Evolutionary conservation across 805 yeast species (phyloP).

Genomic region (Pichia californica): DNA sequence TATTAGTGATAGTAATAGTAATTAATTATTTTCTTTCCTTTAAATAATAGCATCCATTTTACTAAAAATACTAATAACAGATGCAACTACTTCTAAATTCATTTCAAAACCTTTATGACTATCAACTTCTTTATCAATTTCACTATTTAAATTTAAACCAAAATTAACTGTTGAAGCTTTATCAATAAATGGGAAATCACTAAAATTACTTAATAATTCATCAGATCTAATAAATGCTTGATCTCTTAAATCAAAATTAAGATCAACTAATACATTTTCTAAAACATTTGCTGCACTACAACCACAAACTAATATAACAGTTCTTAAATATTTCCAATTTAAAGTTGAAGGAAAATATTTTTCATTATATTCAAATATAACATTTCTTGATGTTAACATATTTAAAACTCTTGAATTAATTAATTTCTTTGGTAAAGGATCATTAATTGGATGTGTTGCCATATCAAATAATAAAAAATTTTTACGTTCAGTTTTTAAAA

Average conservation of each 20-base stretch:
- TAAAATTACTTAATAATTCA: constrained; percentile 72
- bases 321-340: constrained; percentile 65
- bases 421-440: constrained; percentile 75
- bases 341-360: constrained; percentile 65
- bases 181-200: constrained; percentile 72
- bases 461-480: constrained; percentile 92
- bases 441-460: constrained; percentile 98
- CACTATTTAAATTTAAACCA: constrained; percentile 59
- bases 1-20: too few species aligned
- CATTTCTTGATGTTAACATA: constrained; percentile 65
- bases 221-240: constrained; percentile 93
- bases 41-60: constrained; percentile 85
- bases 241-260: constrained; percentile 85
- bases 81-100: constrained; percentile 85
- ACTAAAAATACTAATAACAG: constrained; percentile 82
- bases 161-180: constrained; percentile 57
- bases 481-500: constrained; percentile 90
- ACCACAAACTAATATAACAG: constrained; percentile 78
- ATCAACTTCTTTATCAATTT: constrained; percentile 45
- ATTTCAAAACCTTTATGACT: constrained; percentile 46
- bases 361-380: constrained; percentile 45
- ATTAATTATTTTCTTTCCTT: too few species aligned
- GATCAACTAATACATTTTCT: constrained; percentile 73
- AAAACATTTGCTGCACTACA: constrained; percentile 94
- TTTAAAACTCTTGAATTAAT: constrained; percentile 66